phyloP scores from a whole-genome alignment of 2,329 filamentous ascomycete species.

The Incumbomyces lentus region DNA sequence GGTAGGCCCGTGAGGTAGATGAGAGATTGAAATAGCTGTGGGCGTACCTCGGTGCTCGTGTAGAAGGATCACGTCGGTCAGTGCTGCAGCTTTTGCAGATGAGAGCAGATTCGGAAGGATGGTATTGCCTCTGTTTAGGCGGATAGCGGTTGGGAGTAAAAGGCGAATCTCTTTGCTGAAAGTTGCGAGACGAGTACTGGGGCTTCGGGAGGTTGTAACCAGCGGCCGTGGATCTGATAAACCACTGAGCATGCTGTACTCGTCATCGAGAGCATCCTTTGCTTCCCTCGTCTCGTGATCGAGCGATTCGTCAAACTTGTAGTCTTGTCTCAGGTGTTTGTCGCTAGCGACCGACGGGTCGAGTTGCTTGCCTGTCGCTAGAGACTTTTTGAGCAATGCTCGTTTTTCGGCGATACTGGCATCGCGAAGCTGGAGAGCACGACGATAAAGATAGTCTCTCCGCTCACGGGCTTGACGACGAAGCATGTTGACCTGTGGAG shows the following conservation, averaged over 20 bases:
- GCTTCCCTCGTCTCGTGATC: slow-evolving; percentile 77
- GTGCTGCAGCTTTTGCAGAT: slow-evolving; percentile 67
- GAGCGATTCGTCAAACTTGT: slow-evolving; percentile 82
- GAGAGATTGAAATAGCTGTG: slow-evolving; percentile 76
- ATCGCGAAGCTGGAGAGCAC: slow-evolving; percentile 75
- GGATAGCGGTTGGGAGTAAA: slow-evolving; percentile 71
- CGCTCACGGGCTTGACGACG: slow-evolving; percentile 68
- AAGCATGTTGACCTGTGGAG: slow-evolving; percentile 12
- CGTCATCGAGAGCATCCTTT: slow-evolving; percentile 75
- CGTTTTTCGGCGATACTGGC: slow-evolving; percentile 89
- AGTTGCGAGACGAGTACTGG: slow-evolving; percentile 70
- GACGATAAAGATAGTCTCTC: slow-evolving; percentile 81
- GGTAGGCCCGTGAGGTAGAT: slow-evolving; percentile 81
- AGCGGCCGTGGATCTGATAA: slow-evolving; percentile 81
- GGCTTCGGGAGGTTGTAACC: slow-evolving; percentile 82
- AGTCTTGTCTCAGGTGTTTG: slow-evolving; percentile 71
- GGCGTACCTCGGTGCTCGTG: slow-evolving; percentile 91
- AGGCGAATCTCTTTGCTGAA: slow-evolving; percentile 89
- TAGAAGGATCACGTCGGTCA: slow-evolving; percentile 76
- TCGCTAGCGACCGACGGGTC: slow-evolving; percentile 78
- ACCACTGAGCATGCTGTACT: slow-evolving; percentile 84
- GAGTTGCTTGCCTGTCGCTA: slow-evolving; percentile 80
- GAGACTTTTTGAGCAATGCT: slow-evolving; percentile 71
- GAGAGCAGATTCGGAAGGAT: slow-evolving; percentile 75
- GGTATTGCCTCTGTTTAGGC: slow-evolving; percentile 83